Evolutionary conservation across 768 basidiomycete species (phyloP), one percentile per base, ranked within the genome.

Genomic region (Tylopilus sp.): DNA sequence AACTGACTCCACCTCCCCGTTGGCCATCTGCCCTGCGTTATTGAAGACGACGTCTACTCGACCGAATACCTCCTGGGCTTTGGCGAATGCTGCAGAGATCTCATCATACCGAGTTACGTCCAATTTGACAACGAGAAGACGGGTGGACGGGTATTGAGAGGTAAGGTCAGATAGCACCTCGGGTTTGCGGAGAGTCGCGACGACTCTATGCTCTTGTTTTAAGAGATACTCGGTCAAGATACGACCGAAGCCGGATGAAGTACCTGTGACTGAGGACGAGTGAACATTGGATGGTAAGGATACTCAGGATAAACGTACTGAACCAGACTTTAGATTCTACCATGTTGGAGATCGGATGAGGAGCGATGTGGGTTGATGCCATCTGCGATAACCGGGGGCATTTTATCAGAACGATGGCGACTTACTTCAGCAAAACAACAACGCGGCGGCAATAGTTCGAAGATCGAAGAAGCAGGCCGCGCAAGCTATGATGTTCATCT

Each of bases 181-280:
- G 2, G 77, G 76, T 52, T 62, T 72, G 48, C 76, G 76, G 24
- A 76, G 63, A 34, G 78, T 77, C 4, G 79, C 77, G 45, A 77
- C 68, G 22, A 68, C 76, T 29, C 52, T 71, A 30, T 75, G 64
- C 5, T 72, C 77, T 17, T 60, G 60, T 24, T 53, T 30, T 24
- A 78, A 65, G 41, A 68, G 71, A 19, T 51, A 37, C 50, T 73
- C 69, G 21, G 68, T 67, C 46, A 73, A 53, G 29, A 50, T n/a
- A n/a, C 64, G 69, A 14, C 78, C 77, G 46, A 78, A 70, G 29
- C 77, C 75, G 17, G 71, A 56, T 1, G 70, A 73, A 3, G 70
- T 57, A 17, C 74, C 76, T 9, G 74, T 76, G 33, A 76, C 78
- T 75, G 9, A 33, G 24, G 6, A 31, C 24, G 26, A 24, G 26